Evolutionary conservation across 805 yeast genomes (phyloP), one percentile per base, ranked within the genome.

Genomic region (Saturnispora sanitii): DNA sequence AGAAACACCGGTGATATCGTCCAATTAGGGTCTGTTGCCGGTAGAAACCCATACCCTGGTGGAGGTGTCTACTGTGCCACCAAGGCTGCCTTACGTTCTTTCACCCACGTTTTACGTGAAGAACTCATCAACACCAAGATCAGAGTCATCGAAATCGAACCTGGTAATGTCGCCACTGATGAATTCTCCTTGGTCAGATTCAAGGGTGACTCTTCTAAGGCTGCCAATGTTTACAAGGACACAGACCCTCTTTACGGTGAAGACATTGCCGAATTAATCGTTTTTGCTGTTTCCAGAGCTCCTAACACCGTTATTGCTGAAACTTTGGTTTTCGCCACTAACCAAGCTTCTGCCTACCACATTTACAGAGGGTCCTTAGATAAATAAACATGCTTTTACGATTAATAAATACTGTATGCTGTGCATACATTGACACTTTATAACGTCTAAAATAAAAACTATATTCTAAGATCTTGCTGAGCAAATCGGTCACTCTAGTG

Each of bases 291-390:
- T 34, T 66, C 87, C 6, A 74, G 92, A 61, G 73, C 76, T 45
- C 72, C 70, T 49, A 82, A 82, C 56, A 75, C 83, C 1, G 90
- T 82, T 15, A 63, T 82, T 54, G 88, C 90, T 18, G 94, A 87
- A 57, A 68, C 85, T 15, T 68, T 88, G 57, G 79, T 90, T 11
- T 84, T 87, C 65, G 84, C 95, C 15, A 72, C 78, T 35, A 79
- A 82, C 65, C 96, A 88, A 67, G 95, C 94, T 4, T 71, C 83
- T 44, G 77, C 94, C 6, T 63, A 68, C 50, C 84, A 80, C 55
- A 60, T 80, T 27, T 67, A 78, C 66, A 52, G 60, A 43, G 62
- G 60, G 12, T 19, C 47, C 11, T 33, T 49, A n/a, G 48, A 47
- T 18, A 33, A 42, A 16, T 35, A 39, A 18, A 27, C 20, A 7